Evolutionary conservation across 2,329 filamentous ascomycete genomes (phyloP).

Genomic region (Xylaria sp.): DNA sequence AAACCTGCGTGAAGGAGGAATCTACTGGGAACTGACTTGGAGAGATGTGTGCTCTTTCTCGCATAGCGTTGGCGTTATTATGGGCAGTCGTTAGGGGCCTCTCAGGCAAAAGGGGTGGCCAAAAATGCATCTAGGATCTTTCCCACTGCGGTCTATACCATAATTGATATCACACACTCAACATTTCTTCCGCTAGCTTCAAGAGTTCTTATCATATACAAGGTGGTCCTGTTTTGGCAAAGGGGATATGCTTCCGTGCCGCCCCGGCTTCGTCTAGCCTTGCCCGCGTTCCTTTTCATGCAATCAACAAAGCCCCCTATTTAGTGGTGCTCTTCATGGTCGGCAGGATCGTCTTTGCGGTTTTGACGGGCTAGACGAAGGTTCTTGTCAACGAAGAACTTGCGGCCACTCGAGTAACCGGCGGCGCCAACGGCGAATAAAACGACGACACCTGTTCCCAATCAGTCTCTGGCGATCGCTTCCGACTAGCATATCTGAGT

Average conservation of each 20-base stretch:
- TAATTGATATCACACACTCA: constrained; percentile 36
- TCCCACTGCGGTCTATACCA: constrained; percentile 36
- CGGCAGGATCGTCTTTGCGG: constrained; percentile 46
- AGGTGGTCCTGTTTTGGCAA: constrained; percentile 31
- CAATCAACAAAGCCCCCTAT: background rate
- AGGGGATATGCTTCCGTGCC: constrained; percentile 29
- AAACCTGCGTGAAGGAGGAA: constrained; percentile 66
- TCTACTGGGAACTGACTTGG: constrained; percentile 24
- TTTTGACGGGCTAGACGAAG: constrained; percentile 82
- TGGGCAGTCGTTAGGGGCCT: constrained; percentile 25
- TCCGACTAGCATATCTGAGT: too few species aligned
- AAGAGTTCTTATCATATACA: constrained; percentile 40
- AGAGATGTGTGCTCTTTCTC: constrained; percentile 35
- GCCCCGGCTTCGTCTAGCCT: constrained; percentile 23
- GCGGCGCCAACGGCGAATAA: constrained; percentile 82
- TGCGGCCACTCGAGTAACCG: constrained; percentile 79
- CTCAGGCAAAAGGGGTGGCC: constrained; percentile 31
- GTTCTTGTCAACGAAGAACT: constrained; percentile 88
- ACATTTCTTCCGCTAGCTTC: constrained; percentile 28
- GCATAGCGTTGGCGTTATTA: constrained; percentile 44
- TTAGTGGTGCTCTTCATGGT: constrained; percentile 47
- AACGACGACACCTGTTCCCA: constrained; percentile 77
- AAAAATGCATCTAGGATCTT: constrained; percentile 27
- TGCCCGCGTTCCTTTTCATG: constrained; percentile 25
- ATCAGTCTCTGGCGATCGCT: constrained; percentile 11